These are phyloP conservation scores for Prunus salicina DNA, from an alignment of 306 rosid genomes.

Conservation along the genomic window DNA sequence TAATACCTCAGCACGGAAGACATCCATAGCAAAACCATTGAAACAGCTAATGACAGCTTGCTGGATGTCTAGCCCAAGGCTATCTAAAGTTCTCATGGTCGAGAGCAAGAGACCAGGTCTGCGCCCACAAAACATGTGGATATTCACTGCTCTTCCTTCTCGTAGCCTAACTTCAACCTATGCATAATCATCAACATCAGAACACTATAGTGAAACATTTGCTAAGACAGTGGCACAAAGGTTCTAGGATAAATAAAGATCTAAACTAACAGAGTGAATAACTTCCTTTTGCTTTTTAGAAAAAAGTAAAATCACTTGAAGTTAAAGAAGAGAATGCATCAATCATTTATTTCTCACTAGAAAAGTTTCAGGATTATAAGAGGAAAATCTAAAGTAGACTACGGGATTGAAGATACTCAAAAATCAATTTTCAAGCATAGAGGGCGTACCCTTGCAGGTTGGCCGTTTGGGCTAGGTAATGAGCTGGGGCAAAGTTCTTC, in stretches of 20 bases:
- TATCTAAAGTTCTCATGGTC: constrained; percentile 84
- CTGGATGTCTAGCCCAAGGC: constrained; percentile 90
- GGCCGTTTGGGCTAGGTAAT: constrained; percentile 72
- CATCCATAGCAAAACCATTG: constrained; percentile 93
- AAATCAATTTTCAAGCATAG: background rate
- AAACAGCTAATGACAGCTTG: constrained; percentile 99
- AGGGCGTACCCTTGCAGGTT: constrained; percentile 66
- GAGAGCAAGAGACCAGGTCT: constrained; percentile 92
- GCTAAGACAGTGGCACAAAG: background rate
- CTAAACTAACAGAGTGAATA: background rate
- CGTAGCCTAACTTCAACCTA: constrained; percentile 86
- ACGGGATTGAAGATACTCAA: background rate
- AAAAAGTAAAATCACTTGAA: background rate
- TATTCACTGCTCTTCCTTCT: constrained; percentile 94
- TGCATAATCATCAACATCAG: background rate
- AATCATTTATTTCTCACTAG: background rate
- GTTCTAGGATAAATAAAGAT: background rate
- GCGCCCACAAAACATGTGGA: constrained; percentile 94
- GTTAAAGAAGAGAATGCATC: background rate
- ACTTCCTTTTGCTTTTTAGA: no score
- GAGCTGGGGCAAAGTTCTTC: constrained; percentile 82
- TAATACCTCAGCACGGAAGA: constrained; percentile 90
- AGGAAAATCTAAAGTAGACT: background rate
- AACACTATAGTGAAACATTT: background rate
- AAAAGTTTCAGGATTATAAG: background rate